Percentiles rank a stretch among this genome's conserved stretches.
Conservation (phyloP, 352 stramenopile species). For the Pythium aquatile region DNA sequence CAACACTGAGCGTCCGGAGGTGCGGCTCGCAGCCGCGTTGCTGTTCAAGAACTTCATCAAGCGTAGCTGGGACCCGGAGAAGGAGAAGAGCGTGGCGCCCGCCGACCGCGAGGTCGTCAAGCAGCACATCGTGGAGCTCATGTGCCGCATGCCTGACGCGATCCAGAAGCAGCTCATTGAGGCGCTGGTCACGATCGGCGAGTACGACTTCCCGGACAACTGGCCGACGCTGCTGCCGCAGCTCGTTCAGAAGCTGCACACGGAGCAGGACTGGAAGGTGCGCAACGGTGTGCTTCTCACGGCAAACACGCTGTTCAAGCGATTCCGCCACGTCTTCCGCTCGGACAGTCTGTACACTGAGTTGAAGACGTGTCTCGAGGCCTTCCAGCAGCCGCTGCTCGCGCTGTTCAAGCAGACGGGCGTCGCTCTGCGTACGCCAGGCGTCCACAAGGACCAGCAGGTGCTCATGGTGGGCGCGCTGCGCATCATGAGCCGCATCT, state of each 20-base stretch:
- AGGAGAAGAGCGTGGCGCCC: constrained; percentile 61
- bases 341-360: constrained; percentile 94
- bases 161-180: constrained; percentile 97
- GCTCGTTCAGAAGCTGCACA: constrained; percentile 92
- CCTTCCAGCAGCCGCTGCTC: constrained; percentile 82
- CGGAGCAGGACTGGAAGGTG: constrained; percentile 87
- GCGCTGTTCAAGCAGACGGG: constrained; percentile 78
- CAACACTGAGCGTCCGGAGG: constrained; percentile 50
- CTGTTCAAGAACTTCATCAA: constrained; percentile 99
- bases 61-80: constrained; percentile 94
- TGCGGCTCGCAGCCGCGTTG: constrained; percentile 71
- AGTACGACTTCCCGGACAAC: constrained; percentile 96
- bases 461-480: constrained; percentile 78
- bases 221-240: constrained; percentile 95
- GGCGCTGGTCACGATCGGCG: constrained; percentile 95
- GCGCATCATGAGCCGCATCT: constrained; percentile 95
- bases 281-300: constrained; percentile 97
- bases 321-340: constrained; percentile 95
- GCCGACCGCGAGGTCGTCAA: constrained; percentile 95
- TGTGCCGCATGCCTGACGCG: constrained; percentile 93
- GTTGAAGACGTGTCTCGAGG: constrained; percentile 95
- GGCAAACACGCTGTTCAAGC: constrained; percentile 98
- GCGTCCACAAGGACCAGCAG: constrained; percentile 46
- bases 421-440: constrained; percentile 40
- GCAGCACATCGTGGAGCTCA: constrained; percentile 98